Evolutionary conservation across 768 basidiomycete species (phyloP), one percentile per base, ranked within the genome.

Genomic region (Rhodocollybia butyracea): DNA sequence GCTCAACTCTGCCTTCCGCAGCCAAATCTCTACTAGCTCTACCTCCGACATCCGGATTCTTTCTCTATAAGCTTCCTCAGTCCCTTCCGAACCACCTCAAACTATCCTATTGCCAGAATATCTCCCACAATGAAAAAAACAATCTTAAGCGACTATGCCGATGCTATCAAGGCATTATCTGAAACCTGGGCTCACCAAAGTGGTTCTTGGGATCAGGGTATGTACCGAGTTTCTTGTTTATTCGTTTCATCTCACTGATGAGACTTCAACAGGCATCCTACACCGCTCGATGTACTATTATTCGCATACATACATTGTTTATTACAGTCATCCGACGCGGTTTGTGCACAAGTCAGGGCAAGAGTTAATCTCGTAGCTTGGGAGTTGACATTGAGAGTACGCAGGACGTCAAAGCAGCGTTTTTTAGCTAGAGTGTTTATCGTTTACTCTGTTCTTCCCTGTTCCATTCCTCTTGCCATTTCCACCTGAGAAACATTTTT

Each of bases 161-260:
- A 90, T 45, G 90, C 90, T 15, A 83, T 92, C 21, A 66, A 78
- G 1, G 79, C 89, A 1, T 78, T 94, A 27, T 86, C 88, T 0
- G 87, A 88, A 59, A 80, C 22, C 78, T 94, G 90, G 22, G 78
- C 94, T 82, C 79, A 2, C 86, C 91, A 63, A 81, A 80, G 58
- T 94, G 91, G 91, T 88, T 94, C 70, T 78, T 94, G 2, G 85
- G 77, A 34, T 92, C 89, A 12, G 71, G 68, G 91, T 91, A 65
- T n/a, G n/a, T n/a, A n/a, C n/a, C n/a, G n/a, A n/a, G n/a, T n/a
- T n/a, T n/a, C n/a, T n/a, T n/a, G n/a, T n/a, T n/a, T n/a, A n/a
- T n/a, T n/a, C n/a, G n/a, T n/a, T n/a, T n/a, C n/a, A n/a, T n/a
- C n/a, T n/a, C n/a, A n/a, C n/a, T n/a, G n/a, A n/a, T n/a, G n/a